These are phyloP conservation scores for Fragaria vesca DNA, from an alignment of 306 rosid genomes.

Conservation along the genomic window DNA sequence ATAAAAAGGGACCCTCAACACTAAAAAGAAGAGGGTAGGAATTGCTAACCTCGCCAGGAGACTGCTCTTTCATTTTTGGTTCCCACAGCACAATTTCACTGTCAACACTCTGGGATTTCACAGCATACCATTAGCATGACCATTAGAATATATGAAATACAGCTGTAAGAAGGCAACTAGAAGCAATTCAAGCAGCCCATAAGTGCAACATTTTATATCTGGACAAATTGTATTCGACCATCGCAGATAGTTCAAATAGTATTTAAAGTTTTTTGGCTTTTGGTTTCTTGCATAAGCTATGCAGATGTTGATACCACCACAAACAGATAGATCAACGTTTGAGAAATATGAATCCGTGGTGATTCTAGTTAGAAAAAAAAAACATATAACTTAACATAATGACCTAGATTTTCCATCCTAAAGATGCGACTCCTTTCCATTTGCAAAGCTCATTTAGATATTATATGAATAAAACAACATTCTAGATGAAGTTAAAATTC, in stretches of 20 bases:
- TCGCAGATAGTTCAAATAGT: background rate
- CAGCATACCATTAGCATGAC: conserved; percentile 21
- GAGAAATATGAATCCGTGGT: background rate
- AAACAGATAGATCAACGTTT: background rate
- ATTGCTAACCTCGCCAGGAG: conserved; percentile 83
- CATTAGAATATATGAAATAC: conserved; percentile 5
- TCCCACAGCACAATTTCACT: conserved; percentile 94
- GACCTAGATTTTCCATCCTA: background rate
- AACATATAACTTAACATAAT: background rate
- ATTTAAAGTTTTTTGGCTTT: background rate
- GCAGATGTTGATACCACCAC: background rate
- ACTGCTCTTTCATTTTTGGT: conserved; percentile 88
- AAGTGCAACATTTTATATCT: background rate
- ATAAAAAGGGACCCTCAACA: background rate
- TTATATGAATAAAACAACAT: conserved; percentile 4
- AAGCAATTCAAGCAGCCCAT: conserved; percentile 6
- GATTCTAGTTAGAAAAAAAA: background rate
- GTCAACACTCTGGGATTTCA: conserved; percentile 81
- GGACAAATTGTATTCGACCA: background rate
- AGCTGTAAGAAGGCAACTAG: background rate
- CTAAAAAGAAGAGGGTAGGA: conserved; percentile 16
- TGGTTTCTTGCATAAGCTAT: background rate
- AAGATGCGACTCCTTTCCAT: background rate
- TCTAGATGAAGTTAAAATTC: conserved; percentile 29
- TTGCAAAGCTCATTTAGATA: conserved; percentile 8